Conservation (phyloP, 2,329 filamentous ascomycete species). For the Pyricularia grisea region DNA sequence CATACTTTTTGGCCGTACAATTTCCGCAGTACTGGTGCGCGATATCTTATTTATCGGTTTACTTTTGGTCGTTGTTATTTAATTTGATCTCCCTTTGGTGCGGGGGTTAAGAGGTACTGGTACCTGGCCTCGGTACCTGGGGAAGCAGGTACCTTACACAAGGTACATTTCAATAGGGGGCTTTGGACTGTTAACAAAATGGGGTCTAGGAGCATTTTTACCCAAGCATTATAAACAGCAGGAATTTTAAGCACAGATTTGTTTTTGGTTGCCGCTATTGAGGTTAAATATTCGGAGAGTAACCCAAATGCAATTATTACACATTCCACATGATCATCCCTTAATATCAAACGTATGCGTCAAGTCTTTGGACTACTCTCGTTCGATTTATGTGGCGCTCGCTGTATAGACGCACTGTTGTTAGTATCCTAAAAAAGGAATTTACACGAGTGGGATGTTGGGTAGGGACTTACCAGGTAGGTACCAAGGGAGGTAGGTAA, state of each 20-base stretch:
- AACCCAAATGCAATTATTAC: neutral
- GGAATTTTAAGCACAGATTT: neutral
- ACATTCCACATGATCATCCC: neutral
- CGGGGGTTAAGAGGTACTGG: no score
- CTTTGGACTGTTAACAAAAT: neutral
- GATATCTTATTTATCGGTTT: neutral
- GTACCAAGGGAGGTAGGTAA: no score
- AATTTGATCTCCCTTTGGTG: neutral
- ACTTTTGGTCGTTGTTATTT: neutral
- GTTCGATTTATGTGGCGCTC: neutral
- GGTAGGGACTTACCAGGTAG: no score
- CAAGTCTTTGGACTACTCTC: neutral
- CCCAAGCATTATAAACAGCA: no score
- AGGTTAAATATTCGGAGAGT: neutral
- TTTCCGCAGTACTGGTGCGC: neutral
- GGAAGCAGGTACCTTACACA: no score
- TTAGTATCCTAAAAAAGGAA: no score
- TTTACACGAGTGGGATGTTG: no score
- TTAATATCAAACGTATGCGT: neutral
- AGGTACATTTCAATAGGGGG: neutral
- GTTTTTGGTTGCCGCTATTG: neutral
- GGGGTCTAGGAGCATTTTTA: neutral
- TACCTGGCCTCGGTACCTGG: no score
- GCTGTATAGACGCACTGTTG: neutral
- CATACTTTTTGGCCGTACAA: neutral